Conservation (phyloP, 1,139 yeast species). For the Lodderomyces theae region DNA sequence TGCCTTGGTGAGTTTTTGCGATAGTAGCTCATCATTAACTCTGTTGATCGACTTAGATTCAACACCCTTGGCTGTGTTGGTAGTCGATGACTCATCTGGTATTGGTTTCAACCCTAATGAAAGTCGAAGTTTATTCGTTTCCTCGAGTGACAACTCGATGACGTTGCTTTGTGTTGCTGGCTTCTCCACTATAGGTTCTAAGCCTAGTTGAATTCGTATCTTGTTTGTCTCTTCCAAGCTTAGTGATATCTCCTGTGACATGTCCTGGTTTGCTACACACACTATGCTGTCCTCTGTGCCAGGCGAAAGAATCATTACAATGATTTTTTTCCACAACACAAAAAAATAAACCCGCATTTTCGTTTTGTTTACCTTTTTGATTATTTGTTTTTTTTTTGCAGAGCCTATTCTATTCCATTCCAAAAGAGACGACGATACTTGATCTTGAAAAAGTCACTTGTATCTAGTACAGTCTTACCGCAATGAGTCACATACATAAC, state of each 20-base stretch:
- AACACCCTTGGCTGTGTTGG: neutral
- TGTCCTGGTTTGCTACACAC: too few relatives aligned
- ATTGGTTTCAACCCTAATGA: constrained; percentile 33
- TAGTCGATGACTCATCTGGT: constrained; percentile 15
- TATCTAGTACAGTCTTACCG: neutral
- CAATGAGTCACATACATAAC: neutral
- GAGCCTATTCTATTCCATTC: too few relatives aligned
- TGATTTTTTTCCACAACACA: neutral
- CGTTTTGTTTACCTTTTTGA: neutral
- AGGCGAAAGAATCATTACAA: too few relatives aligned
- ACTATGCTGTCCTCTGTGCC: too few relatives aligned
- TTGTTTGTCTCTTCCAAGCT: constrained; percentile 40
- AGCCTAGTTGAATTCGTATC: constrained; percentile 31
- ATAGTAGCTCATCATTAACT: neutral
- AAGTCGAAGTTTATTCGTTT: constrained; percentile 37
- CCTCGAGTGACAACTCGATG: constrained; percentile 31
- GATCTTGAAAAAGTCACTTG: neutral
- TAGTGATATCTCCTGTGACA: constrained; percentile 29
- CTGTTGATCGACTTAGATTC: neutral
- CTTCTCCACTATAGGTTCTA: constrained; percentile 11
- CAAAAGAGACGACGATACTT: neutral
- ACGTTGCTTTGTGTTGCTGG: neutral
- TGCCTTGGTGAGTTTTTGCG: constrained; percentile 11
- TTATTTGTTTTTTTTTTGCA: neutral
- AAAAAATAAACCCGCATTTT: too few relatives aligned